These are phyloP conservation scores for Tuber aestivum DNA, from an alignment of 495 filamentous ascomycete genomes.

Conservation along the genomic window DNA sequence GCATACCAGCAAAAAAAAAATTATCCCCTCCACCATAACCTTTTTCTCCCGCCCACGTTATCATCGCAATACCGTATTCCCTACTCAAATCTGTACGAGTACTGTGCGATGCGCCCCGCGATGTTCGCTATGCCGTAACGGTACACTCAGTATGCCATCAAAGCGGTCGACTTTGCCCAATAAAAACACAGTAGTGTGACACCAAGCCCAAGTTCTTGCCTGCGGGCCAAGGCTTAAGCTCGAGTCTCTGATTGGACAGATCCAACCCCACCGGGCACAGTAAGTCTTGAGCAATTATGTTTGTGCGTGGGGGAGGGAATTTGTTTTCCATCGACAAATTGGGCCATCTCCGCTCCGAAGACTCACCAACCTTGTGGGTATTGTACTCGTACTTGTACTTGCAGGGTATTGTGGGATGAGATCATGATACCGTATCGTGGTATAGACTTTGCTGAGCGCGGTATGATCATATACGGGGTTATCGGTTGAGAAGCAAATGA, in stretches of 20 bases:
- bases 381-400: too few relatives aligned
- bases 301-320: conserved; percentile 1
- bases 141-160: not conserved
- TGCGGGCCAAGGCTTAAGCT: not conserved
- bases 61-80: not conserved
- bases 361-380: too few relatives aligned
- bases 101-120: not conserved
- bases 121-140: not conserved
- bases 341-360: not conserved
- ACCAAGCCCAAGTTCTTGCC: not conserved
- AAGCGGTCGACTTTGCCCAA: not conserved
- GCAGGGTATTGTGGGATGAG: not conserved
- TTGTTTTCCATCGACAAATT: not conserved
- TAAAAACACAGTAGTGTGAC: not conserved
- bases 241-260: not conserved
- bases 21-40: too few relatives aligned
- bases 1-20: too few relatives aligned
- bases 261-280: not conserved
- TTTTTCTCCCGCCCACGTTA: not conserved
- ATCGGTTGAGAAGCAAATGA: not conserved
- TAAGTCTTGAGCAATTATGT: not conserved
- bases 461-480: not conserved
- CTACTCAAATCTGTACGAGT: not conserved
- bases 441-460: not conserved
- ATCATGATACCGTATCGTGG: not conserved